Percentiles rank a stretch among this genome's conserved stretches.
These are phyloP conservation scores for Scenedesmus sp. DNA, from an alignment of 163 green algal species.

Conservation along the genomic window DNA sequence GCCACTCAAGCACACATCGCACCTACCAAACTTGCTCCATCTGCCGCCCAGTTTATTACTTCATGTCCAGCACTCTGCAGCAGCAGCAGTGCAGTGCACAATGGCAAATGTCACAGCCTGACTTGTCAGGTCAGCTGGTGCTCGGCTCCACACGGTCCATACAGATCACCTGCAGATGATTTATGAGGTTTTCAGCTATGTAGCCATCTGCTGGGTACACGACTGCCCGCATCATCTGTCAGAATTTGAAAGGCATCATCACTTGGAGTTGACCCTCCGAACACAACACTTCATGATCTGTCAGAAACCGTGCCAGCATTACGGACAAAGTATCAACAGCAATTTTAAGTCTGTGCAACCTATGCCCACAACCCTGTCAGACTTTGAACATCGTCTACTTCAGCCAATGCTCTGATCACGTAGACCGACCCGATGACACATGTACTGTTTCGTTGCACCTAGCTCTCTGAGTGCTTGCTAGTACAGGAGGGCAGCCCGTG, in stretches of 20 bases:
- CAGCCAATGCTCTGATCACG: no score
- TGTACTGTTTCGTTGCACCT: no score
- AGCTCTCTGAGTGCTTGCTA: no score
- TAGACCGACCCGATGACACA: no score
- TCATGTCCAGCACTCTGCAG: slow-evolving; percentile 41
- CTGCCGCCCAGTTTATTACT: background rate
- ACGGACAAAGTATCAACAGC: no score
- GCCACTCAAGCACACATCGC: background rate
- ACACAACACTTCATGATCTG: background rate
- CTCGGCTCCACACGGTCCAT: background rate
- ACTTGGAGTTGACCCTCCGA: background rate
- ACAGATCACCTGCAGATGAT: slow-evolving; percentile 18
- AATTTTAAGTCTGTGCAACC: no score
- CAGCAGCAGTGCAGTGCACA: background rate
- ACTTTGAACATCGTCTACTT: no score
- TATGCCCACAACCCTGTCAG: no score
- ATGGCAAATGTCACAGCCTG: background rate
- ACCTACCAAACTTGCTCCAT: background rate
- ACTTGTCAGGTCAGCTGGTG: background rate
- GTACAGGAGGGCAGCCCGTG: background rate
- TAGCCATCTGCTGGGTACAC: slow-evolving; percentile 55
- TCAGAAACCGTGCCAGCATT: background rate
- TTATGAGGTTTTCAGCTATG: slow-evolving; percentile 14
- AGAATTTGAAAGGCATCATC: background rate
- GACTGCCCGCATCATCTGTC: slow-evolving; percentile 29